A percentile compares a stretch with the other conserved stretches of the same genome.
phyloP scores from a whole-genome alignment of 495 filamentous ascomycete species.

The Aspergillus bridgeri region DNA sequence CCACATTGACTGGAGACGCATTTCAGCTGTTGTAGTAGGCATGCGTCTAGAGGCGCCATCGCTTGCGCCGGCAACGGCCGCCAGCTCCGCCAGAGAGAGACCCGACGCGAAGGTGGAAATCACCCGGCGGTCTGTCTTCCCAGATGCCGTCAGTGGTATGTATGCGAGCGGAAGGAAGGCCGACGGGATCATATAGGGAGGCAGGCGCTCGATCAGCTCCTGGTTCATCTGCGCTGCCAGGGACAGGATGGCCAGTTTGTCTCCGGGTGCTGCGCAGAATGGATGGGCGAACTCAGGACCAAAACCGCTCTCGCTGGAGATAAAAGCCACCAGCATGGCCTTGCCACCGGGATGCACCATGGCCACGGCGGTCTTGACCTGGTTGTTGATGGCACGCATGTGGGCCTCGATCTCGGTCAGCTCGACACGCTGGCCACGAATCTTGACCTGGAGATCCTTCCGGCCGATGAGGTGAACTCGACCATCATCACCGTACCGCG shows the following conservation, averaged over 20 bases:
- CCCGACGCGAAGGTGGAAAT: conserved; percentile 24
- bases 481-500: conserved; percentile 13
- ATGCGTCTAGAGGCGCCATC: not conserved
- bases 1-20: conserved; percentile 34
- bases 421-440: conserved; percentile 41
- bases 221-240: conserved; percentile 9
- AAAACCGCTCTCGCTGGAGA: conserved; percentile 13
- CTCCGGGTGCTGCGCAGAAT: not conserved
- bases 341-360: conserved; percentile 9
- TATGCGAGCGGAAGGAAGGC: conserved; percentile 46
- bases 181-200: conserved; percentile 52
- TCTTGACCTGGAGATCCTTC: conserved; percentile 38
- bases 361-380: conserved; percentile 10
- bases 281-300: conserved; percentile 5
- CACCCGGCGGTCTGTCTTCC: conserved; percentile 52
- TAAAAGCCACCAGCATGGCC: conserved; percentile 7
- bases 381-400: conserved; percentile 11
- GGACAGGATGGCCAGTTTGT: conserved; percentile 6
- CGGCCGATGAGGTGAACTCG: conserved; percentile 18
- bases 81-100: conserved; percentile 13
- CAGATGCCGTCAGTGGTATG: conserved; percentile 48
- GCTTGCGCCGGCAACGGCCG: conserved; percentile 15
- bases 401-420: conserved; percentile 37
- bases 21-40: conserved; percentile 17
- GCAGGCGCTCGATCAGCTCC: conserved; percentile 13